Evolutionary conservation across 306 rosid species (phyloP).

Genomic region (Herpetospermum pedunculosum): DNA sequence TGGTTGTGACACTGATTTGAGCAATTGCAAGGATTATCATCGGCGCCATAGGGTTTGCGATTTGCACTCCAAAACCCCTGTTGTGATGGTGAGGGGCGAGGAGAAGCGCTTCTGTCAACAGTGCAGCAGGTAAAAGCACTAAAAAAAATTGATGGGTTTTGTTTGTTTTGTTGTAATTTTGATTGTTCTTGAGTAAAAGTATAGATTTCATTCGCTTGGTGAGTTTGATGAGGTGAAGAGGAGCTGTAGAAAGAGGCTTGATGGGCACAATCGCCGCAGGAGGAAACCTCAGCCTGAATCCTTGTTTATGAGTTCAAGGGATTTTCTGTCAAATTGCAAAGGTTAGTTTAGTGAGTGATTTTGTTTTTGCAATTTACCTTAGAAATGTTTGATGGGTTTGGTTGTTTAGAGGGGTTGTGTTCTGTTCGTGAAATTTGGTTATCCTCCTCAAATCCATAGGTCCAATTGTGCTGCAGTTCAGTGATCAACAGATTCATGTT

Average conservation of each 20-base stretch:
- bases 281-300: conserved; percentile 51
- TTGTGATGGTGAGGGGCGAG: conserved; percentile 20
- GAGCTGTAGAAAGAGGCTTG: conserved; percentile 61
- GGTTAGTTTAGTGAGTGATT: conserved; percentile 20
- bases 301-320: conserved; percentile 20
- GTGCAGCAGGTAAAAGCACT: conserved; percentile 34
- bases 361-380: background rate
- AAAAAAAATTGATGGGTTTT: background rate
- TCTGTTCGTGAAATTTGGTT: conserved; percentile 2
- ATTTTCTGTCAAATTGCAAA: conserved; percentile 26
- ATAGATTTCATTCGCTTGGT: conserved; percentile 45
- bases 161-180: background rate
- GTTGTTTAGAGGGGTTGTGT: background rate
- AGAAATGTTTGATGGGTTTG: background rate
- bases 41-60: conserved; percentile 44
- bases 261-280: conserved; percentile 55
- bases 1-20: conserved; percentile 29
- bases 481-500: conserved; percentile 45
- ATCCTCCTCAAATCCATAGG: conserved; percentile 26
- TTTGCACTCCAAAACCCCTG: conserved; percentile 34
- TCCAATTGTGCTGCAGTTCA: conserved; percentile 69
- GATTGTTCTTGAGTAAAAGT: background rate
- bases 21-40: conserved; percentile 32
- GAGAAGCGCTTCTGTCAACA: conserved; percentile 45
- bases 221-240: conserved; percentile 61